Conservation (phyloP, 163 green algal genomes). For the Chloromonas sp. region DNA sequence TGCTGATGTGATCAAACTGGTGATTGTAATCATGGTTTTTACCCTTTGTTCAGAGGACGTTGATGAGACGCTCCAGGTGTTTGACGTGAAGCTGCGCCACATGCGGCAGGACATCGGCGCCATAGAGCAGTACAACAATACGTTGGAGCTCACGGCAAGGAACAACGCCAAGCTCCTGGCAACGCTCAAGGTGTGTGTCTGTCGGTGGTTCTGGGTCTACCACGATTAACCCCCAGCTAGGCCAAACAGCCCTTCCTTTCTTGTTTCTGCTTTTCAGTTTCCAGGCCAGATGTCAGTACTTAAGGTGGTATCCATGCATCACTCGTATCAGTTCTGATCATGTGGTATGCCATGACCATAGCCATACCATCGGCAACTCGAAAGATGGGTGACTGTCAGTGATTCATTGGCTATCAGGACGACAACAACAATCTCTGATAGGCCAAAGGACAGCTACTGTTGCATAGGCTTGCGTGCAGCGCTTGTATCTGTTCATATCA, state of each 20-base stretch:
- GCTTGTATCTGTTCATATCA: neutral
- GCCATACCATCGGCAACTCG: too few species aligned
- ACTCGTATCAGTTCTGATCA: neutral
- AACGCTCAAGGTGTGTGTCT: conserved; percentile 43
- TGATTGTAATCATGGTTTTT: too few species aligned
- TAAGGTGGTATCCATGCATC: neutral
- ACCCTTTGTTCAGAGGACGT: conserved; percentile 17
- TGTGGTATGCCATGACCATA: neutral
- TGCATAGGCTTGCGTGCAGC: neutral
- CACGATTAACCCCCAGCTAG: neutral
- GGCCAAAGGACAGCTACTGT: neutral
- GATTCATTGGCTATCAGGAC: neutral
- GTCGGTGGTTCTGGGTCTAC: neutral
- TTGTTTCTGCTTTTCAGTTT: conserved; percentile 5
- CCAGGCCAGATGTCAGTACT: conserved; percentile 1
- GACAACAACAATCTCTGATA: neutral
- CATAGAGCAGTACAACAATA: conserved; percentile 85
- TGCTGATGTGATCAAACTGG: neutral
- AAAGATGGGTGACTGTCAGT: neutral
- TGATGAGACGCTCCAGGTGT: conserved; percentile 46
- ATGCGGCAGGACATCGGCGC: conserved; percentile 78
- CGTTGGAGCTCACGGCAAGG: conserved; percentile 62
- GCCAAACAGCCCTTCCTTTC: neutral
- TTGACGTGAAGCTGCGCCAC: conserved; percentile 81
- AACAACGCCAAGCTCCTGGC: conserved; percentile 69